These are phyloP conservation scores for Orbilia javanica DNA, from an alignment of 2,329 filamentous ascomycete genomes.

Conservation along the genomic window DNA sequence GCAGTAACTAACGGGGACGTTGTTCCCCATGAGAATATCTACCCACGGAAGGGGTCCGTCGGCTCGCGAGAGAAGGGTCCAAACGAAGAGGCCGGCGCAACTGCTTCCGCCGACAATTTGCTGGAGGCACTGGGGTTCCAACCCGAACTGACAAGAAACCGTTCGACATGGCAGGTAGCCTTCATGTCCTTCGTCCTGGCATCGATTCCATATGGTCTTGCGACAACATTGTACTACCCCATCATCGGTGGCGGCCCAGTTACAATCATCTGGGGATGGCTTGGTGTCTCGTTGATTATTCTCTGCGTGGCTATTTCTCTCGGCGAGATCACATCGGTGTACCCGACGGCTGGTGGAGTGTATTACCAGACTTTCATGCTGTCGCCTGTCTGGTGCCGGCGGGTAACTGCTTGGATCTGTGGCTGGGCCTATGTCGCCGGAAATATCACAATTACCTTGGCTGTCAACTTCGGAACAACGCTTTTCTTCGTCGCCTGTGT, in stretches of 20 bases:
- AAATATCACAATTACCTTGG: constrained; percentile 84
- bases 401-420: constrained; percentile 77
- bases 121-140: constrained; percentile 76
- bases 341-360: constrained; percentile 81
- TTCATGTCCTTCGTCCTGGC: constrained; percentile 83
- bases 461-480: constrained; percentile 81
- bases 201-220: constrained; percentile 79
- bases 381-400: constrained; percentile 72
- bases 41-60: constrained; percentile 44
- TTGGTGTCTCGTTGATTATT: constrained; percentile 77
- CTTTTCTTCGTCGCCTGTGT: constrained; percentile 71
- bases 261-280: constrained; percentile 80
- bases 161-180: constrained; percentile 77
- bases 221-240: constrained; percentile 78
- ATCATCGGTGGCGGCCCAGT: constrained; percentile 76
- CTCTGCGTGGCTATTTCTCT: constrained; percentile 78
- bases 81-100: constrained; percentile 23
- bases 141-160: constrained; percentile 74
- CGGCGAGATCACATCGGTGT: constrained; percentile 80
- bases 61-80: constrained; percentile 40
- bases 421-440: constrained; percentile 83
- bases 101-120: constrained; percentile 71
- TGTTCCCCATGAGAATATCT: constrained; percentile 28
- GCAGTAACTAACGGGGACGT: constrained; percentile 43
- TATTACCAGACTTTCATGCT: constrained; percentile 86